Conservation (phyloP, 306 rosid genomes). For the Styphnolobium japonicum region DNA sequence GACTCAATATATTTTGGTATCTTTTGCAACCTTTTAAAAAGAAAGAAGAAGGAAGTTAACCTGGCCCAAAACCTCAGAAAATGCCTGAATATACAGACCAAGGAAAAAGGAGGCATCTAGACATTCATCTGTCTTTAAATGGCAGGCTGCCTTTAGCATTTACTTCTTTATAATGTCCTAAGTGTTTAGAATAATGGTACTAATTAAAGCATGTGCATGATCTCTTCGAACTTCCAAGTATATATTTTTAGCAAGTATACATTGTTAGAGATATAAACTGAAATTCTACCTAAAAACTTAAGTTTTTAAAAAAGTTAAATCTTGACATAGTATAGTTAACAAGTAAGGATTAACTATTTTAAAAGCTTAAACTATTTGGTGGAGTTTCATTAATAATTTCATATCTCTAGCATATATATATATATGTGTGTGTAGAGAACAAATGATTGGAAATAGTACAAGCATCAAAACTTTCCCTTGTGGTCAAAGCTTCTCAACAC, state of each 20-base stretch:
- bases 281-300: too few relatives aligned
- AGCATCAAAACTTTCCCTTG: conserved; percentile 20
- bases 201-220: conserved; percentile 18
- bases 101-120: not conserved
- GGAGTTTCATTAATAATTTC: too few relatives aligned
- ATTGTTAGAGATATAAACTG: too few relatives aligned
- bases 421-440: too few relatives aligned
- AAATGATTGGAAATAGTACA: not conserved
- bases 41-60: not conserved
- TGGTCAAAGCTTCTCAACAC: conserved; percentile 34
- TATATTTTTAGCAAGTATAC: too few relatives aligned
- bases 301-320: too few relatives aligned
- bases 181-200: conserved; percentile 21
- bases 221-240: conserved; percentile 12
- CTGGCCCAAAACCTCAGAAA: not conserved
- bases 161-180: not conserved
- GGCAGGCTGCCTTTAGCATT: conserved; percentile 1
- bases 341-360: too few relatives aligned
- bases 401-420: too few relatives aligned
- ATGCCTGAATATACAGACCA: conserved; percentile 14
- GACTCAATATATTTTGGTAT: not conserved
- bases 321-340: too few relatives aligned
- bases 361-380: too few relatives aligned
- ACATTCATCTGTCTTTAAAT: not conserved
- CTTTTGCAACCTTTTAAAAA: conserved; percentile 20